Evolutionary conservation across 306 rosid species (phyloP), one percentile per base, ranked within the genome.

Genomic region (Senna siamea): DNA sequence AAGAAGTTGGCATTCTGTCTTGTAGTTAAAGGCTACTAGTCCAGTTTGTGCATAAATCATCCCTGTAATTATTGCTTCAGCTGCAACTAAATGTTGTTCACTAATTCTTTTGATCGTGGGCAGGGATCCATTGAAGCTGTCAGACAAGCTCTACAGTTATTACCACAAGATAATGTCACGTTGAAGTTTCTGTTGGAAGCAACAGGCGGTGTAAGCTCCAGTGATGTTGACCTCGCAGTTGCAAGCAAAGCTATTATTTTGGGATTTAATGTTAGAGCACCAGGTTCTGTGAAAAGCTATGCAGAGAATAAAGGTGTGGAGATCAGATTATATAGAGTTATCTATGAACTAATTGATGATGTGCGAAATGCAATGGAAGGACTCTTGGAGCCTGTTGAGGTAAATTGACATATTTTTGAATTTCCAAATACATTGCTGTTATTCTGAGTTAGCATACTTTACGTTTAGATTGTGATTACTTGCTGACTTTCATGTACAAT

Each of bases 291-390:
- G 57, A 93, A 90, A 81, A 93, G 87, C 74, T 87, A 89, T 71
- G 93, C 93, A 40, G 97, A 90, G 0, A 90, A 85, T 75, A 93
- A 93, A 86, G 93, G 84, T 4, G 93, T 93, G 62, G 98, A 93
- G 81, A 89, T 90, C 79, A 84, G 98, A 78, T 66, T 86, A 17
- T 93, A 90, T 69, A 89, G 80, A 89, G 90, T 93, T 51, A 93
- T 93, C 59, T 93, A 93, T 66, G 97, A 93, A 74, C 89, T 93
- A 44, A 90, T 89, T 34, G 98, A 89, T 66, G 97, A 93, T 37
- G 90, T 90, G 22, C 85, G 97, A 75, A 87, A 89, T 4, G 98
- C 98, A 78, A 93, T 93, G 98, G 98, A 93, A 83, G 98, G 97
- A 43, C 98, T 93, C 61, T 73, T 93, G 23, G 97, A 93, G 8